phyloP scores from a whole-genome alignment of 306 rosid genomes.

The Casuarina equisetifolia region DNA sequence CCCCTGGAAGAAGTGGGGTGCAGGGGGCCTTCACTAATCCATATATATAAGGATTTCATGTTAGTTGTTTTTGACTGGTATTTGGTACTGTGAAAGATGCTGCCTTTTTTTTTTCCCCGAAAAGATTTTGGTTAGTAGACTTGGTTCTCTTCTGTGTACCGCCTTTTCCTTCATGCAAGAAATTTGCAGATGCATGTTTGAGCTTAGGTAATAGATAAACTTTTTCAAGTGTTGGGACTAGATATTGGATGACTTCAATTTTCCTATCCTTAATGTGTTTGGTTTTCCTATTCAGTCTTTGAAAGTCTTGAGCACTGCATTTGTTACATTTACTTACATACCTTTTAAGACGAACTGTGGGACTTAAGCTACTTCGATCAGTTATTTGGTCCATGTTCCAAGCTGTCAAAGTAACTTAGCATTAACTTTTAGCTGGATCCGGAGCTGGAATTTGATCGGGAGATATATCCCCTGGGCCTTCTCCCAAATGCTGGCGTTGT shows the following conservation, averaged over 20 bases:
- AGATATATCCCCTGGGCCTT: conserved; percentile 94
- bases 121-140: not conserved
- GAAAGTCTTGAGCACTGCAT: conserved; percentile 3
- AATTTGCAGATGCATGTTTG: not conserved
- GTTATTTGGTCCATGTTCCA: conserved; percentile 19
- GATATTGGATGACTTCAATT: not conserved
- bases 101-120: not conserved
- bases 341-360: conserved; percentile 22
- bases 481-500: conserved; percentile 96
- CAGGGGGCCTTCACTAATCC: not conserved
- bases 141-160: not conserved
- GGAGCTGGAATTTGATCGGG: conserved; percentile 99
- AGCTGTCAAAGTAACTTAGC: conserved; percentile 25
- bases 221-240: not conserved
- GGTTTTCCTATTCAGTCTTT: not conserved
- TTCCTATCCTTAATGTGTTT: not conserved
- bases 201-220: not conserved
- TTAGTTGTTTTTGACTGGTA: not conserved
- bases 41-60: not conserved
- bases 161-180: not conserved
- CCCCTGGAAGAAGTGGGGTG: not conserved
- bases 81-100: not conserved
- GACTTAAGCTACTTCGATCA: conserved; percentile 21
- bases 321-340: not conserved
- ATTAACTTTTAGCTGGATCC: conserved; percentile 81